phyloP scores from a whole-genome alignment of 2,329 filamentous ascomycete genomes.

The Pezicula carpinea region DNA sequence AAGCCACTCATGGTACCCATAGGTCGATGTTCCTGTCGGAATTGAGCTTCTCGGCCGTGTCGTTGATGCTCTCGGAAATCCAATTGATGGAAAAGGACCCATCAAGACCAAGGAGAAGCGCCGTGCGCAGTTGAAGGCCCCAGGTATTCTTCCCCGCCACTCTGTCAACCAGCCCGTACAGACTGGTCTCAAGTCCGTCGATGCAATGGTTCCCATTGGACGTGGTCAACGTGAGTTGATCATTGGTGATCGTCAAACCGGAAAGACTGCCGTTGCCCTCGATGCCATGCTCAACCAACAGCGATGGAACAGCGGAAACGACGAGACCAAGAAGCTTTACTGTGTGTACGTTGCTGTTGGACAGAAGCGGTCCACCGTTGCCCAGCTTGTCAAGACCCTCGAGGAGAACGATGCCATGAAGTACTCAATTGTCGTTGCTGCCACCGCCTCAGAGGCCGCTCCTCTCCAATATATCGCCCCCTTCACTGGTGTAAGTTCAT shows the following conservation, averaged over 20 bases:
- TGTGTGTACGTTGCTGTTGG: slow-evolving; percentile 98
- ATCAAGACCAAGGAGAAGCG: slow-evolving; percentile 86
- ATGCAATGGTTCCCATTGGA: slow-evolving; percentile 99
- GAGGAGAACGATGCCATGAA: slow-evolving; percentile 99
- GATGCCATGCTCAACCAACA: slow-evolving; percentile 99
- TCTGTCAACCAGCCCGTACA: slow-evolving; percentile 99
- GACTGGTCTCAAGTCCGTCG: slow-evolving; percentile 98
- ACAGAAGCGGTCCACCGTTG: slow-evolving; percentile 99
- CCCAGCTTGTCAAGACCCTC: slow-evolving; percentile 98
- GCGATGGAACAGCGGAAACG: slow-evolving; percentile 83
- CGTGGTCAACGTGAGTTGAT: slow-evolving; percentile 99
- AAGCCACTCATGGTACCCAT: slow-evolving; percentile 16
- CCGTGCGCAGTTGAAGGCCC: slow-evolving; percentile 98
- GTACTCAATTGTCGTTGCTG: slow-evolving; percentile 90
- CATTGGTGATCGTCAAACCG: slow-evolving; percentile 99
- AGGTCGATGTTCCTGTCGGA: slow-evolving; percentile 97
- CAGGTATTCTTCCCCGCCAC: slow-evolving; percentile 92
- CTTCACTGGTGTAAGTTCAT: slow-evolving; percentile 64
- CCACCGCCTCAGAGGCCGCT: slow-evolving; percentile 94
- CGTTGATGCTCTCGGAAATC: slow-evolving; percentile 96
- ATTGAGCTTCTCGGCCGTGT: slow-evolving; percentile 93
- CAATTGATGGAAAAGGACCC: slow-evolving; percentile 98
- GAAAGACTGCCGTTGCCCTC: slow-evolving; percentile 97
- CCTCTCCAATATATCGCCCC: slow-evolving; percentile 92
- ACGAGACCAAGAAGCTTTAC: slow-evolving; percentile 99